A percentile compares a stretch with the other conserved stretches of the same genome.
phyloP scores from a whole-genome alignment of 2,329 filamentous ascomycete species.

The Spiromastix sp. region DNA sequence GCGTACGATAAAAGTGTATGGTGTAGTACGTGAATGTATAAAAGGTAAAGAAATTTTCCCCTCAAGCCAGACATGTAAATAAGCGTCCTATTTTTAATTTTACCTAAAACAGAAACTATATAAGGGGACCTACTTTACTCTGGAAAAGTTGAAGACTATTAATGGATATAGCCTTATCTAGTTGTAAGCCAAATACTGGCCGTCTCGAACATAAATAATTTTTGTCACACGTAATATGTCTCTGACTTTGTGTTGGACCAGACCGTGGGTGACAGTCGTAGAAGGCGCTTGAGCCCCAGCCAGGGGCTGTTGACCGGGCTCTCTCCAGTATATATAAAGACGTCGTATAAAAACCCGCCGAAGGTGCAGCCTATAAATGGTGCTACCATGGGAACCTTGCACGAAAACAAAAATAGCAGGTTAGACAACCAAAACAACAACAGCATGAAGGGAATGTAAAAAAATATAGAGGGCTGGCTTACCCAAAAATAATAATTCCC shows the following conservation, averaged over 20 bases:
- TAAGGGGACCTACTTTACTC: too few species aligned
- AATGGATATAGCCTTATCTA: background rate
- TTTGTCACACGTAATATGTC: conserved; percentile 1
- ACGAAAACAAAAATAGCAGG: background rate
- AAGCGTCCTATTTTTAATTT: background rate
- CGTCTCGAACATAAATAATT: background rate
- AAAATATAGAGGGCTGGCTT: conserved; percentile 6
- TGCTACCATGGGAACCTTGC: conserved; percentile 59
- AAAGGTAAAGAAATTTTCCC: too few species aligned
- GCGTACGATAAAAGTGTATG: too few species aligned
- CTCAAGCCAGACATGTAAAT: too few species aligned
- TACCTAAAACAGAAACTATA: background rate
- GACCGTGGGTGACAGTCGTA: conserved; percentile 15
- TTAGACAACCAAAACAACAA: conserved; percentile 1
- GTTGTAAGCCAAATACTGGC: too few species aligned
- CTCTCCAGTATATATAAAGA: conserved; percentile 59
- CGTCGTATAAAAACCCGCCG: conserved; percentile 57
- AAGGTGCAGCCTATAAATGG: conserved; percentile 56
- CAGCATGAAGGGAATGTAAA: background rate
- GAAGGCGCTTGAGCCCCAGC: conserved; percentile 49
- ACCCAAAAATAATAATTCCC: conserved; percentile 67
- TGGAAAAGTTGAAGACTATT: too few species aligned
- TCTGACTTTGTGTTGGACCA: conserved; percentile 12
- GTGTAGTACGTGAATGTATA: too few species aligned
- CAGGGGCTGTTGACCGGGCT: conserved; percentile 59